Base-by-base conservation (phyloP, 1,284 basidiomycete species). In the Fomitopsis palustris region DNA sequence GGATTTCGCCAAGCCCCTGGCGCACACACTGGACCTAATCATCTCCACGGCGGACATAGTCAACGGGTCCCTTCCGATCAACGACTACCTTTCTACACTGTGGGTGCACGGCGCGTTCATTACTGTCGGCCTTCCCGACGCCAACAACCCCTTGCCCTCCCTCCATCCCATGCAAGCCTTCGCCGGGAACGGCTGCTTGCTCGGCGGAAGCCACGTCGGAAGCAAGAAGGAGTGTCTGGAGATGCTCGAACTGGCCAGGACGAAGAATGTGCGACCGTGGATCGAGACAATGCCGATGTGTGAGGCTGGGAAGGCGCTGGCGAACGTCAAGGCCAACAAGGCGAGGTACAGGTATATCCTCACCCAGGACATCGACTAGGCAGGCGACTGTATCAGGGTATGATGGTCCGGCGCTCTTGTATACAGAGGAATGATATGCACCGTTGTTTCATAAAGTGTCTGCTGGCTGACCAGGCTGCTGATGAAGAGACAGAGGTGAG, bases 181-280 rank as follows among this genome's bases (percentile, higher is more conserved):
- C 25, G 73, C 72, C 8, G 52, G 80, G 25, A 75, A 75, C 62
- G 74, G 75, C 62, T 71, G 76, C 66, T 67, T 67, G 54, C 57
- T 74, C 47, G 78, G 78, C 27, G 79, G 77, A 21, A 77, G 73
- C 45, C 78, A 83, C 71, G 84, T 90, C 54, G 87, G 87, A 37
- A 84, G 76, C 71, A 87, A 85, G 75, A 78, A 78, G 61, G 87
- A 90, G 67, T 82, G 78, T 19, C 66, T 82, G 19, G 76, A 78
- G 58, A 88, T 88, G 86, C 74, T 86, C 39, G 67, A 83, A 61
- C 75, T 87, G 17, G 84, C 83, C 5, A 79, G 77, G 5, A 75
- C 85, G 64, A 83, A 87, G 70, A 71, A 74, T 16, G 73, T 84
- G 67, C 75, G 78, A 63, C 79, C 80, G 4, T 81, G 79, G 73